Conservation (phyloP, 352 stramenopile species). For the Globisporangium perplexum region DNA sequence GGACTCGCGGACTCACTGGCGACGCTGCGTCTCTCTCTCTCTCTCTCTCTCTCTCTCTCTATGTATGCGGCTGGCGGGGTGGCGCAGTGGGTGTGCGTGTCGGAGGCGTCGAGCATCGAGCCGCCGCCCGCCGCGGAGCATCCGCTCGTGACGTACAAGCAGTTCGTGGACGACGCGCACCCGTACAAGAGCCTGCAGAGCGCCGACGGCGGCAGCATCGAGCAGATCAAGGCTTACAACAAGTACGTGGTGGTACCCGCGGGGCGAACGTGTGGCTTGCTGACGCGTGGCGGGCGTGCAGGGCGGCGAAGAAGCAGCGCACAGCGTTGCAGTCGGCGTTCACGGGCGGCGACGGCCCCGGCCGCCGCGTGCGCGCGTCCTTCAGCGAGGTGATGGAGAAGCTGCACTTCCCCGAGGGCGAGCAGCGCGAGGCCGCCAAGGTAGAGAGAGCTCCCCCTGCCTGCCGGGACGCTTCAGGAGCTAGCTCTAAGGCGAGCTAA, state of each 20-base stretch:
- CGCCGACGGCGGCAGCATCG: conserved; percentile 19
- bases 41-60: too few species aligned
- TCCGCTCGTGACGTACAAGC: conserved; percentile 70
- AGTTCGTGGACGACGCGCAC: conserved; percentile 69
- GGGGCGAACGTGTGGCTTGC: not conserved
- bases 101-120: conserved; percentile 36
- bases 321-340: conserved; percentile 76
- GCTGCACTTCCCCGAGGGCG: conserved; percentile 55
- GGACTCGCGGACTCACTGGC: too few species aligned
- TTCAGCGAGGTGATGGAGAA: conserved; percentile 74
- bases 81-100: conserved; percentile 54
- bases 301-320: conserved; percentile 67
- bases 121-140: conserved; percentile 17
- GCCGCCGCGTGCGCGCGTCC: conserved; percentile 29
- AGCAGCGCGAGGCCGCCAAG: conserved; percentile 43
- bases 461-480: too few species aligned
- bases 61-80: too few species aligned
- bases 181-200: conserved; percentile 55
- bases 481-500: not conserved
- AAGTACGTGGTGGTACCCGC: conserved; percentile 20
- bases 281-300: conserved; percentile 1
- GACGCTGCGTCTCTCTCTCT: too few species aligned
- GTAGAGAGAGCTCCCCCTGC: conserved; percentile 2
- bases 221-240: conserved; percentile 69
- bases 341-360: conserved; percentile 41